Evolutionary conservation across 1,284 basidiomycete species (phyloP).

Genomic region (Malassezia nana): DNA sequence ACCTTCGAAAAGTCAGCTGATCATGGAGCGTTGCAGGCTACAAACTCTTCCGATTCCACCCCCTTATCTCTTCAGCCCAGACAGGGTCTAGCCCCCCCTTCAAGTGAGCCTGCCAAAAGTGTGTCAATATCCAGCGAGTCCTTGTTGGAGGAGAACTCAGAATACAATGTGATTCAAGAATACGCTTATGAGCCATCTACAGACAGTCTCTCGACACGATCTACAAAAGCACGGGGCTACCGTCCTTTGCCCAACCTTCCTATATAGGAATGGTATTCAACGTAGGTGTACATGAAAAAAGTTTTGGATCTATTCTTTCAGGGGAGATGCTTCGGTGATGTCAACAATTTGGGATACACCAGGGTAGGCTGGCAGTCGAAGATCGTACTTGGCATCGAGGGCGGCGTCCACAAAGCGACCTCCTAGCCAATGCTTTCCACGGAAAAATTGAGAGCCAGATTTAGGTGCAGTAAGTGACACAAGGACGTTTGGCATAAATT

Average conservation of each 20-base stretch:
- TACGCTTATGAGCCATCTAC: not conserved
- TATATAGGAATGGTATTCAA: not conserved
- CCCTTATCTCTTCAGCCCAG: no score
- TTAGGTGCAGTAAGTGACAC: constrained; percentile 91
- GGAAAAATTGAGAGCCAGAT: constrained; percentile 64
- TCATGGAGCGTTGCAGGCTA: no score
- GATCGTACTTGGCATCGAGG: constrained; percentile 26
- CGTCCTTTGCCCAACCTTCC: not conserved
- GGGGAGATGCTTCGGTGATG: constrained; percentile 29
- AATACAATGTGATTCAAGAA: not conserved
- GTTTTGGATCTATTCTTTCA: not conserved
- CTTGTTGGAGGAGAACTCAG: not conserved
- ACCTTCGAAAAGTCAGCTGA: no score
- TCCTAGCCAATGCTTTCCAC: constrained; percentile 75
- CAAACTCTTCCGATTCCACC: no score
- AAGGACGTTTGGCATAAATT: constrained; percentile 66
- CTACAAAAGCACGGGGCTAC: not conserved
- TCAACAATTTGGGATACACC: constrained; percentile 39
- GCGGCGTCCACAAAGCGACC: constrained; percentile 71
- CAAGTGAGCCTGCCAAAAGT: no score
- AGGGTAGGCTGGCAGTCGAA: constrained; percentile 32
- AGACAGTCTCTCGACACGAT: not conserved
- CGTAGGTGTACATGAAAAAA: not conserved
- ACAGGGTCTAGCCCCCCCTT: no score
- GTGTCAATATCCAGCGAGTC: not conserved